phyloP scores from a whole-genome alignment of 768 basidiomycete species.

The Boletus subparvulus region DNA sequence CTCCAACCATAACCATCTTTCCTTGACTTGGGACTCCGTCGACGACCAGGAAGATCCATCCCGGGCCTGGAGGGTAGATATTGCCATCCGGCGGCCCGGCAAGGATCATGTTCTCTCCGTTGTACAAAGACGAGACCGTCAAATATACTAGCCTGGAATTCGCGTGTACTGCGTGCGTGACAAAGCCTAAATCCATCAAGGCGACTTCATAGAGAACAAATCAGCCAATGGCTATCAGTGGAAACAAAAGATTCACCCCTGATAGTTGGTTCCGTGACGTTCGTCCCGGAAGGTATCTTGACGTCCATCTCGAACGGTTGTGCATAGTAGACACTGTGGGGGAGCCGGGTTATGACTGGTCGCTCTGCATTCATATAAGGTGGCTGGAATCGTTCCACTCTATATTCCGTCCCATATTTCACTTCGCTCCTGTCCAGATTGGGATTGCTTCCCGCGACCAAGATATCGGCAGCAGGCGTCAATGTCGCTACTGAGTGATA shows the following conservation, averaged over 20 bases:
- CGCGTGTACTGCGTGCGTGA: constrained; percentile 75
- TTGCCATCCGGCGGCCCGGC: constrained; percentile 60
- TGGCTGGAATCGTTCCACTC: constrained; percentile 83
- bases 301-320: constrained; percentile 48
- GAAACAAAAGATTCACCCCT: constrained; percentile 41
- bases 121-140: constrained; percentile 40
- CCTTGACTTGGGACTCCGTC: constrained; percentile 67
- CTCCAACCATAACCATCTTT: constrained; percentile 64
- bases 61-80: constrained; percentile 81
- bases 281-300: constrained; percentile 37
- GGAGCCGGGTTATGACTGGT: constrained; percentile 45
- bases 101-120: constrained; percentile 50
- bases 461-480: constrained; percentile 65
- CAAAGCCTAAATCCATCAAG: constrained; percentile 80
- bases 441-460: constrained; percentile 85
- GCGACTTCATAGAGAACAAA: constrained; percentile 44
- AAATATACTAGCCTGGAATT: constrained; percentile 79
- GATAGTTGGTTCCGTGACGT: constrained; percentile 40
- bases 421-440: constrained; percentile 75
- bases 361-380: constrained; percentile 70
- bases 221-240: constrained; percentile 4
- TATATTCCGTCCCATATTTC: constrained; percentile 81
- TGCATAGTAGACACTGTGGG: constrained; percentile 45
- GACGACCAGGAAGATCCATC: constrained; percentile 67
- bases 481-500: constrained; percentile 85